Base-by-base conservation (phyloP, 2,329 filamentous ascomycete genomes). In the Alternaria arborescens region DNA sequence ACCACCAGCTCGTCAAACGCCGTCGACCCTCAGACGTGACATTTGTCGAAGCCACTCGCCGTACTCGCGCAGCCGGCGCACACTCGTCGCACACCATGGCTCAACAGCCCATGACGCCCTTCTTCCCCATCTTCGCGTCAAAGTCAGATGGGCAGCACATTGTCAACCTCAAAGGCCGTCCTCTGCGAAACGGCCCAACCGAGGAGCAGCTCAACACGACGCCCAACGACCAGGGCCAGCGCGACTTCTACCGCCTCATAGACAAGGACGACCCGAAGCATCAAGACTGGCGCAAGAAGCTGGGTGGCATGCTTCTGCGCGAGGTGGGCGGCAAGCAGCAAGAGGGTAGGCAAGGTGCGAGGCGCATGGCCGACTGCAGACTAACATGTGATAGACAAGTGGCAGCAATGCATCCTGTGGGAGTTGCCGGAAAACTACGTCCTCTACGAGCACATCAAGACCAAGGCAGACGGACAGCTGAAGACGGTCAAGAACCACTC, bases 371-470 rank as follows among this genome's bases (percentile, higher is more conserved):
- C n/a, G 4, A 24, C n/a, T 11, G 46, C 20, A 57, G 77, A 77
- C 80, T 60, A 76, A 78, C 63, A 18, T 78, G 77, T 26, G 20
- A 16, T 60, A 74, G 75, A 76, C 65, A 77, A 72, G 51, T 77
- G 74, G 73, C 68, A 72, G 57, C 73, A 75, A 40, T 86, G 82
- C 71, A 84, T 88, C 20, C 79, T 88, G 6, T 82, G 79, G 55
- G 77, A 82, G 28, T 77, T 88, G 20, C 86, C 86, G 0, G 82
- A 86, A 54, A 82, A 84, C 68, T 88, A 88, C 69, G 79, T 80
- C 16, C 80, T 88, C 14, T 88, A 83, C 74, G 85, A 88, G 68
- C 86, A 87, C 66, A 80, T 86, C 68, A 86, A 85, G 70, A 85
- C 84, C 61, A 82, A 82, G 67, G 79, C 77, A 32, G 77, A 83